Conservation (phyloP, 805 yeast species). For the Zygosaccharomyces gambellarensis region DNA sequence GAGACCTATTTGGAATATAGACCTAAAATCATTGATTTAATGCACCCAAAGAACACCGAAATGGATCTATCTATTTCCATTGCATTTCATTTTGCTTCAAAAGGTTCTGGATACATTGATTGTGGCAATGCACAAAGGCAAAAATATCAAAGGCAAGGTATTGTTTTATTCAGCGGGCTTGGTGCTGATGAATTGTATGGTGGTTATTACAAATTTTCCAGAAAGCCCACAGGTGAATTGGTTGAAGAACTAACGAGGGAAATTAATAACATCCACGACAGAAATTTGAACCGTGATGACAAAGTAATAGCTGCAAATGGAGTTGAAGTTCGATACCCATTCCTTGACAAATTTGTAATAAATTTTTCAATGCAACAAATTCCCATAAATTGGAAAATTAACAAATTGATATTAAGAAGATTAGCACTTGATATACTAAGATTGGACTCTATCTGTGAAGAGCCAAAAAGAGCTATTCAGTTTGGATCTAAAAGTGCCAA, state of each 20-base stretch:
- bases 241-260: slow-evolving; percentile 62
- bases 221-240: slow-evolving; percentile 42
- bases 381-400: slow-evolving; percentile 45
- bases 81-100: slow-evolving; percentile 89
- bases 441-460: slow-evolving; percentile 55
- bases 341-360: slow-evolving; percentile 61
- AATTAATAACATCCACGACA: slow-evolving; percentile 62
- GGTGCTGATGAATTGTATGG: slow-evolving; percentile 98
- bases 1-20: slow-evolving; percentile 53
- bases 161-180: slow-evolving; percentile 81
- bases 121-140: slow-evolving; percentile 13
- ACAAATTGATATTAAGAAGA: slow-evolving; percentile 57
- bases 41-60: slow-evolving; percentile 81
- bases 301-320: slow-evolving; percentile 84
- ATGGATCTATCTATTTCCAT: slow-evolving; percentile 95
- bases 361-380: slow-evolving; percentile 42
- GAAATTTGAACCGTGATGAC: slow-evolving; percentile 91
- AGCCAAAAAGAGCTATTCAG: slow-evolving; percentile 90
- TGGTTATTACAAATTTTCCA: slow-evolving; percentile 82
- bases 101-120: slow-evolving; percentile 42
- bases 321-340: slow-evolving; percentile 85
- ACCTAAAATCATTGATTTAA: slow-evolving; percentile 53
- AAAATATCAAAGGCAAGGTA: slow-evolving; percentile 48
- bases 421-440: slow-evolving; percentile 49
- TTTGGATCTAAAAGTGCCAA: slow-evolving; percentile 96